Evolutionary conservation across 148 eudicot genomes (phyloP).

Genomic region (Rheum nobile): DNA sequence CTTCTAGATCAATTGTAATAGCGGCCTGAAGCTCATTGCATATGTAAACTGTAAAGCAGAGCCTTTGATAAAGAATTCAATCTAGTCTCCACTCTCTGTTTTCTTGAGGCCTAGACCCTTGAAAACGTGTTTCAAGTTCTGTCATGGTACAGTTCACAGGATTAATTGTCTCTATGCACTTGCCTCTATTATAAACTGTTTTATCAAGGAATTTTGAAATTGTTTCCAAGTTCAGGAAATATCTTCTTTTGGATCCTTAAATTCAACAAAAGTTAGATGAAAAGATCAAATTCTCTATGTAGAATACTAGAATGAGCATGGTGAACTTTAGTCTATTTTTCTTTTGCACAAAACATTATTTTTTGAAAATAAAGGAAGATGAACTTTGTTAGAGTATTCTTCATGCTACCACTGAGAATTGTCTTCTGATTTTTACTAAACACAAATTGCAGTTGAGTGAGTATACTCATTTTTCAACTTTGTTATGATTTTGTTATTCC

Average conservation of each 20-base stretch:
- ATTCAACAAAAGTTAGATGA: not conserved
- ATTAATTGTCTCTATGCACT: not conserved
- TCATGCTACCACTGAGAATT: not conserved
- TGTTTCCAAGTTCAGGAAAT: not conserved
- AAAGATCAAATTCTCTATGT: not conserved
- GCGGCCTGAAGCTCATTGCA: not conserved
- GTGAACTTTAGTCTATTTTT: not conserved
- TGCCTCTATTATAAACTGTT: not conserved
- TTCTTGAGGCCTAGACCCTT: not conserved
- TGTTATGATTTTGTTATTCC: not conserved
- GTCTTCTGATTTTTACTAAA: not conserved
- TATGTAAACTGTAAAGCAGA: not conserved
- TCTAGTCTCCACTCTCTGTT: not conserved
- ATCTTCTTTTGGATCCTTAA: not conserved
- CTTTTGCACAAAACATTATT: not conserved
- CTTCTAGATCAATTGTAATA: not conserved
- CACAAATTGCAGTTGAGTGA: not conserved
- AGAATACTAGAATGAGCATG: not conserved
- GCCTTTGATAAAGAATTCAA: not conserved
- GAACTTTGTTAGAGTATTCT: not conserved
- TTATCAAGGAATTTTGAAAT: not conserved
- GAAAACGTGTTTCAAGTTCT: not conserved
- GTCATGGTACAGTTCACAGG: not conserved
- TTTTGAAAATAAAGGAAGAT: not conserved
- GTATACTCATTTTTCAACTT: not conserved